Conservation (phyloP, 148 eudicot genomes). For the Amaranthus hypochondriacus region DNA sequence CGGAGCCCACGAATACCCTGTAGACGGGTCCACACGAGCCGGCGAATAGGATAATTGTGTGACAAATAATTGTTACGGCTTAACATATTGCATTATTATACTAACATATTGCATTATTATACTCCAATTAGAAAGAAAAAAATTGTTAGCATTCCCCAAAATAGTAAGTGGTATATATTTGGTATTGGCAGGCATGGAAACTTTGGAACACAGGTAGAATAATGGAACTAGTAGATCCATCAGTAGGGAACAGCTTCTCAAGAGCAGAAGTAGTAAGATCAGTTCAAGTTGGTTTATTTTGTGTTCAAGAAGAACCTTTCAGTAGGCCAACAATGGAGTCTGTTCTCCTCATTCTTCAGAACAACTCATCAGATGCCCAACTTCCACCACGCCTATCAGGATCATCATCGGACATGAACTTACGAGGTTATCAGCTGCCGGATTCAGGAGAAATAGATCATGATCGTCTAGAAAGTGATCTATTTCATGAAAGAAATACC, state of each 20-base stretch:
- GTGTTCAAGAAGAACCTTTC: conserved; percentile 18
- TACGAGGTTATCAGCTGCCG: neutral
- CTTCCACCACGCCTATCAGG: neutral
- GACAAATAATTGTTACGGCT: no score
- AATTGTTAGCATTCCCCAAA: neutral
- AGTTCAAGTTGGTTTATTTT: conserved; percentile 23
- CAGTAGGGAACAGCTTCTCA: neutral
- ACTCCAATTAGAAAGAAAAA: no score
- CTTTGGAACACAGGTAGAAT: conserved; percentile 5
- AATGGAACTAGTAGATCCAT: conserved; percentile 11
- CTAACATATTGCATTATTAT: no score
- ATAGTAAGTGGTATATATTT: no score
- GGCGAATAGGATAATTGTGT: no score
- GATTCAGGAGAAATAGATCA: no score
- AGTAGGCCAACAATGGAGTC: conserved; percentile 26
- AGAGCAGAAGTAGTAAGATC: conserved; percentile 16
- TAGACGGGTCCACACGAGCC: no score
- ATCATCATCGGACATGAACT: neutral
- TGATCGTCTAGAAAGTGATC: no score
- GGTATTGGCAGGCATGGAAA: conserved; percentile 15
- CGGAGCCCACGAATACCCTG: no score
- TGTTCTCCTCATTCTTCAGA: conserved; percentile 29
- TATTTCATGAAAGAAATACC: no score
- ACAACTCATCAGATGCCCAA: conserved; percentile 7
- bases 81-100: no score